Evolutionary conservation across 768 basidiomycete genomes (phyloP).

Genomic region (Phanerochaete sordida): DNA sequence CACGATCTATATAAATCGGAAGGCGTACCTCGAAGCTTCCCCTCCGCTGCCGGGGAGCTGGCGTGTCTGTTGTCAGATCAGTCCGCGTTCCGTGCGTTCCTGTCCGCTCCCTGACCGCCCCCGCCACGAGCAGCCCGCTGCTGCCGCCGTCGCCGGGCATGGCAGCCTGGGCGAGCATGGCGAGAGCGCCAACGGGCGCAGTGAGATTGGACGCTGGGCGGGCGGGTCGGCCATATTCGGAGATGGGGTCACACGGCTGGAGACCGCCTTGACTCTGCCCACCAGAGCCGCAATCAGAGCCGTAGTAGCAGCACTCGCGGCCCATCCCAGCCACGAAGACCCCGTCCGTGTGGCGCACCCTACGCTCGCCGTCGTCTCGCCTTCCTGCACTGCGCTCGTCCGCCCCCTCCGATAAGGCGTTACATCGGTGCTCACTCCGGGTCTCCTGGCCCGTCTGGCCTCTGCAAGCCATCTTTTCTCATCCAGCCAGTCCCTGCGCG

Average conservation of each 20-base stretch:
- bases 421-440: conserved; percentile 15
- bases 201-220: conserved; percentile 1
- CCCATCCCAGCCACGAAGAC: background rate
- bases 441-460: conserved; percentile 14
- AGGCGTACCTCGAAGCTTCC: conserved; percentile 9
- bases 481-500: conserved; percentile 15
- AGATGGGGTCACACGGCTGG: conserved; percentile 11
- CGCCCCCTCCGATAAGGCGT: conserved; percentile 8
- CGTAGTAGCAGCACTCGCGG: background rate
- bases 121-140: background rate
- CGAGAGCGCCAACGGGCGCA: background rate
- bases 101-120: background rate
- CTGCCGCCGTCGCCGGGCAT: background rate
- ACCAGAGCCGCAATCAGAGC: conserved; percentile 11
- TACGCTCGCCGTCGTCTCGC: background rate
- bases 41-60: conserved; percentile 5
- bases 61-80: conserved; percentile 1
- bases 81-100: background rate
- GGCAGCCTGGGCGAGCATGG: background rate
- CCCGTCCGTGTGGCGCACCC: background rate
- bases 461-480: conserved; percentile 17
- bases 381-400: background rate
- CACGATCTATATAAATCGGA: conserved; percentile 15
- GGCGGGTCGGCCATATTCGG: conserved; percentile 14
- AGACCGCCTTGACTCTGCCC: conserved; percentile 9